These are phyloP conservation scores for Phytophthora pseudosyringae DNA, from an alignment of 352 stramenopile species.

Conservation along the genomic window DNA sequence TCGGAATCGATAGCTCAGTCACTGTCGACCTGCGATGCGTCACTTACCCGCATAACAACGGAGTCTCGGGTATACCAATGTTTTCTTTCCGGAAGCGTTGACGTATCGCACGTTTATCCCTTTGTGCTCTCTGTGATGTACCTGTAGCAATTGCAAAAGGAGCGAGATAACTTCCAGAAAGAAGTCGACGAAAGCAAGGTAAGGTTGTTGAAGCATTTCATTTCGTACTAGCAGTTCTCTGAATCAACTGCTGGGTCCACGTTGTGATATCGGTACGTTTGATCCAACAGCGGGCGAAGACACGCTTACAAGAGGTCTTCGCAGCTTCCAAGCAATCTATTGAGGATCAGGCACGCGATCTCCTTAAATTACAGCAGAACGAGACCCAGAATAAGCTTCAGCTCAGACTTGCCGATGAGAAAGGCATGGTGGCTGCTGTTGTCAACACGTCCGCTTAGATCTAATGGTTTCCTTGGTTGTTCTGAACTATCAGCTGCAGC, in stretches of 20 bases:
- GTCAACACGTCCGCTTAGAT: not conserved
- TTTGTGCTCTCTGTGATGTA: not conserved
- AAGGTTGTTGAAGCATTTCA: not conserved
- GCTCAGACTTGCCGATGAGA: slow-evolving; percentile 38
- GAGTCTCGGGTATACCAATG: slow-evolving; percentile 30
- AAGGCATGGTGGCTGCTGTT: slow-evolving; percentile 24
- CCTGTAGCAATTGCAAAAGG: slow-evolving; percentile 42
- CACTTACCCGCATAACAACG: slow-evolving; percentile 28
- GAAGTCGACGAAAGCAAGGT: slow-evolving; percentile 64
- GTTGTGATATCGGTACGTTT: not conserved
- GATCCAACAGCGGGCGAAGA: slow-evolving; percentile 47
- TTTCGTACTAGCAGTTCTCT: not conserved
- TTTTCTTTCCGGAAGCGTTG: not conserved
- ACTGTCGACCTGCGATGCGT: slow-evolving; percentile 33
- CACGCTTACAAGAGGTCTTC: slow-evolving; percentile 59
- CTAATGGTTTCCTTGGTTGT: not conserved
- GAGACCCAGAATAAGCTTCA: slow-evolving; percentile 36
- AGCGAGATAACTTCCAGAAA: slow-evolving; percentile 43
- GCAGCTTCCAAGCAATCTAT: slow-evolving; percentile 52
- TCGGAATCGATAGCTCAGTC: slow-evolving; percentile 23
- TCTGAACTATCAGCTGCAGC: slow-evolving; percentile 27
- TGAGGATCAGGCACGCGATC: slow-evolving; percentile 52
- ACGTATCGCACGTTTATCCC: not conserved
- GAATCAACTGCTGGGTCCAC: not conserved
- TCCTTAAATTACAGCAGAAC: slow-evolving; percentile 45